Conservation (phyloP, 495 filamentous ascomycete genomes). For the Penicillium soppii region DNA sequence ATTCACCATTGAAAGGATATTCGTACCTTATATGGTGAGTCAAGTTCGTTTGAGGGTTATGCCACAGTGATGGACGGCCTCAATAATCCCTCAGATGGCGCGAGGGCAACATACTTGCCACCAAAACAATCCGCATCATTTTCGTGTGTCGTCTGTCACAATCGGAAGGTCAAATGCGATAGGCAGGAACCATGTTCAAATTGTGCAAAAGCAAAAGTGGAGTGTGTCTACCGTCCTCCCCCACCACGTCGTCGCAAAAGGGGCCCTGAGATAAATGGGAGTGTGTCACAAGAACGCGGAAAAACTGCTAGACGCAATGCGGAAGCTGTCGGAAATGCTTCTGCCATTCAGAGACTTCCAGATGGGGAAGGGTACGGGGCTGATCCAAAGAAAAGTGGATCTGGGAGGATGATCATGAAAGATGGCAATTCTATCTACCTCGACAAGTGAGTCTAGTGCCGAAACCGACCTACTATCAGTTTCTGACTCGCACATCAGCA, state of each 20-base stretch:
- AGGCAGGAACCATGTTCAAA: constrained; percentile 63
- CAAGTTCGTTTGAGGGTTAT: too few species aligned
- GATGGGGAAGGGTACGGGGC: background rate
- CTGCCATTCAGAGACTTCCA: background rate
- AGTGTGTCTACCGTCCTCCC: constrained; percentile 60
- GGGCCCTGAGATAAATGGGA: constrained; percentile 42
- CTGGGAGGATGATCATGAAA: constrained; percentile 34
- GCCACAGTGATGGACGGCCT: background rate
- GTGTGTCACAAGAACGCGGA: constrained; percentile 35
- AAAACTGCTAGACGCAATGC: constrained; percentile 6
- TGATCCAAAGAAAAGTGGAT: constrained; percentile 4
- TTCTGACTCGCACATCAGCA: constrained; percentile 21
- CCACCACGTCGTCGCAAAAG: constrained; percentile 60
- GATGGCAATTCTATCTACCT: constrained; percentile 48
- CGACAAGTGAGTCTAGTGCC: constrained; percentile 35
- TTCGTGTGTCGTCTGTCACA: constrained; percentile 65
- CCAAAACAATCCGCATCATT: constrained; percentile 28
- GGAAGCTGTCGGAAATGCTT: background rate
- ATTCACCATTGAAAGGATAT: too few species aligned
- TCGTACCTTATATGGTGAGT: too few species aligned
- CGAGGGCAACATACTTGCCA: background rate
- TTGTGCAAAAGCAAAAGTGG: constrained; percentile 58
- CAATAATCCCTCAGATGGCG: background rate
- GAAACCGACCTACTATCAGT: background rate
- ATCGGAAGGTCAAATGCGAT: constrained; percentile 68